phyloP scores from a whole-genome alignment of 1,284 basidiomycete genomes.

The Pseudozyma sp. region DNA sequence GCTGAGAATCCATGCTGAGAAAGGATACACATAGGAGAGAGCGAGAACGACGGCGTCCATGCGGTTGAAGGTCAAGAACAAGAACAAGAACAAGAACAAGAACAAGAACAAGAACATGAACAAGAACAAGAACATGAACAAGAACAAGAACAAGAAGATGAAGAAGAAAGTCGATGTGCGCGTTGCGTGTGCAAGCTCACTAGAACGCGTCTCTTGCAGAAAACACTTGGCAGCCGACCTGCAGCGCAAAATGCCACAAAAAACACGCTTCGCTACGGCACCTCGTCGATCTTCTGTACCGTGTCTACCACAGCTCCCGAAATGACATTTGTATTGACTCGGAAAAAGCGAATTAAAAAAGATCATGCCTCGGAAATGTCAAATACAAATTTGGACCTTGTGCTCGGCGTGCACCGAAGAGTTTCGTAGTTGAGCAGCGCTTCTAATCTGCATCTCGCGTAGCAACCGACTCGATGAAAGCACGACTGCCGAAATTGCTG shows the following conservation, averaged over 20 bases:
- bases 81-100: no score
- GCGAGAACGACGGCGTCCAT: no score
- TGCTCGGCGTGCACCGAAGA: background rate
- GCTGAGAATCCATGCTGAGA: no score
- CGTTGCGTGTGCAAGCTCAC: slow-evolving; percentile 17
- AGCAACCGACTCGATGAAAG: slow-evolving; percentile 13
- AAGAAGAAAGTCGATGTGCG: background rate
- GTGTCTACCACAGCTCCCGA: background rate
- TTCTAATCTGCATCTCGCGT: slow-evolving; percentile 42
- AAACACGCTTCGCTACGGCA: slow-evolving; percentile 11
- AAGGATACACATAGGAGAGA: no score
- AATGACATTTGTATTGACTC: background rate
- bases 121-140: background rate
- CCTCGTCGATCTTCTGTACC: slow-evolving; percentile 4
- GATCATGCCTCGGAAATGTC: slow-evolving; percentile 8
- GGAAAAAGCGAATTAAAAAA: background rate
- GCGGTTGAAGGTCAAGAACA: no score
- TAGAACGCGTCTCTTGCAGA: slow-evolving; percentile 17
- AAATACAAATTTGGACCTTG: background rate
- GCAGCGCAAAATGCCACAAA: slow-evolving; percentile 23
- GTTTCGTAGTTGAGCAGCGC: slow-evolving; percentile 20
- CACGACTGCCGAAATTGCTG: background rate
- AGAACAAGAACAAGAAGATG: slow-evolving; percentile 1
- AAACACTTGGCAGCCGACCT: slow-evolving; percentile 24
- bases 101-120: no score